Conservation (phyloP, 2,329 filamentous ascomycete genomes). For the Arthrocladium fulminans region DNA sequence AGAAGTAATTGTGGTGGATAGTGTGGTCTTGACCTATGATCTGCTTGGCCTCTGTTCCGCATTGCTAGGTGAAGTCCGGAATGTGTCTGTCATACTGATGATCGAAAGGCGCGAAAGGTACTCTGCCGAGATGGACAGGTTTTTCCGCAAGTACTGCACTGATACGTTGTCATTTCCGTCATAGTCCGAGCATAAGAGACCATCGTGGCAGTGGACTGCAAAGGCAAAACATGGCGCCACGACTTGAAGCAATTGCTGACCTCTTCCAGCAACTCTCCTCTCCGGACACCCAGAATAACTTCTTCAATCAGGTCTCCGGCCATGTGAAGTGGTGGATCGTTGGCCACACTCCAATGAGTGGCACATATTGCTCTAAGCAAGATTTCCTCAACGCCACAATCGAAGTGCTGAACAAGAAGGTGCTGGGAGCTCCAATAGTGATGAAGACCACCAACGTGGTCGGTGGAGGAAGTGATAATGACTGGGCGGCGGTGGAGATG, state of each 20-base stretch:
- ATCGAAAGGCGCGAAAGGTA: too few relatives aligned
- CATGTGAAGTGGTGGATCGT: slow-evolving; percentile 13
- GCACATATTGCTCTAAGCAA: slow-evolving; percentile 10
- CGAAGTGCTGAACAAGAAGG: slow-evolving; percentile 9
- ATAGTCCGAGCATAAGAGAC: too few relatives aligned
- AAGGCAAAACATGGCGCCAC: slow-evolving; percentile 6
- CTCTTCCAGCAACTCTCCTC: slow-evolving; percentile 8
- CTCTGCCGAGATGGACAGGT: too few relatives aligned
- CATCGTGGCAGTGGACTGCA: too few relatives aligned
- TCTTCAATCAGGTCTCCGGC: slow-evolving; percentile 6
- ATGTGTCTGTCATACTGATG: too few relatives aligned
- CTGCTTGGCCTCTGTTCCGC: too few relatives aligned
- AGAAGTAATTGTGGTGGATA: too few relatives aligned
- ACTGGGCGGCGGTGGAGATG: slow-evolving; percentile 10
- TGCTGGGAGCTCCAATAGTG: slow-evolving; percentile 8
- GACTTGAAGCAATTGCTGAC: neutral
- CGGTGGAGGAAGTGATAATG: neutral
- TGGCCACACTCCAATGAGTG: slow-evolving; percentile 12
- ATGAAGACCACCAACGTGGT: slow-evolving; percentile 6
- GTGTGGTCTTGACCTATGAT: too few relatives aligned
- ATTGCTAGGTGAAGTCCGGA: too few relatives aligned
- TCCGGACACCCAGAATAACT: slow-evolving; percentile 11
- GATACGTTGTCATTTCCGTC: too few relatives aligned
- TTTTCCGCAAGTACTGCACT: too few relatives aligned
- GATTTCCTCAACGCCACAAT: slow-evolving; percentile 12